Base-by-base conservation (phyloP, 192 early-diverging fungal genomes). In the Physocladia obscura region DNA sequence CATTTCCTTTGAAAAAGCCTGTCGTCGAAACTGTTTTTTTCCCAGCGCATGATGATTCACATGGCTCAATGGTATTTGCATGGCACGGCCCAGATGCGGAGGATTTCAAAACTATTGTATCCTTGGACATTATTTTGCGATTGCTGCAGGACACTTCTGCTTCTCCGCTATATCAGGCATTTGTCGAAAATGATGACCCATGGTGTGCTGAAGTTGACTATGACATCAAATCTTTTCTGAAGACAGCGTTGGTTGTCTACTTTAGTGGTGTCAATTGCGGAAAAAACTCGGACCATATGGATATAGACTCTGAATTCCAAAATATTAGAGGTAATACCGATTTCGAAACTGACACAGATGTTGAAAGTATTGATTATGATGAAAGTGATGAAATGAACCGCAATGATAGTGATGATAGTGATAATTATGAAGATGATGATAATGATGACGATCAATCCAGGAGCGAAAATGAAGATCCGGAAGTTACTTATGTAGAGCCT, bases 1-100 rank as follows among this genome's bases (percentile, higher is more conserved):
- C 21, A 22, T 17, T 29, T 8, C 40, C 61, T 21, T 3, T 38
- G 24, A n/a, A 47, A 69, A 19, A 40, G 37, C 44, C 44, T 19
- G 35, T 40, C 22, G 32, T 48, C 15, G 61, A 71, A 3, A 62
- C 61, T 17, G 34, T 62, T 3, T n/a, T 24, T 4, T 67, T 74
- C 40, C 64, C 85, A 0, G 85, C 87, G 38, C 74, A 76, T 4
- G 85, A 87, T 35, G 73, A 81, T 21, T 48, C 32, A 13, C 30
- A 52, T 31, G 90, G 90, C 4, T 87, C 89, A 5, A 75, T 81
- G n/a, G 59, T 59, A 1, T 82, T 58, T 68, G 87, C 82, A 30
- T 94, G 93, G 93, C 82, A 81, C 1, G 93, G 93, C 0, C 93
- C 93, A 6, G 70, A 51, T 4, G 78, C 84, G 0, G 79, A 81